Conservation (phyloP, 1,284 basidiomycete genomes). For the Stygiomarasmius scandens region DNA sequence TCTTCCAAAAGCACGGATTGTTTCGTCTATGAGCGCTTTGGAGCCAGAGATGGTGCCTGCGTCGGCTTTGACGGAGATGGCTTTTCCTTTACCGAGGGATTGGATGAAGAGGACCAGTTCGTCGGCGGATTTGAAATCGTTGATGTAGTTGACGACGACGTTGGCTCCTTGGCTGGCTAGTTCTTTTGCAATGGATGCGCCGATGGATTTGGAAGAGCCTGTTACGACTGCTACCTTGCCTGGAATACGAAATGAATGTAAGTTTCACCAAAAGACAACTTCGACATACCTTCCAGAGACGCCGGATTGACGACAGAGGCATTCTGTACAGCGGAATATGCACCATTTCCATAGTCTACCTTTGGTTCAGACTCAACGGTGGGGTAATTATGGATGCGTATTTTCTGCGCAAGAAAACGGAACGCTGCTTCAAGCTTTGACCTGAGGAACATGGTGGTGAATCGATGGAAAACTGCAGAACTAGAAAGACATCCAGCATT, state of each 20-base stretch:
- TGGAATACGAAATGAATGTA: slow-evolving; percentile 9
- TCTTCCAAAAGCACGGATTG: slow-evolving; percentile 48
- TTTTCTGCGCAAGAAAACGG: too few species aligned
- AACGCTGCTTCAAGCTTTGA: too few species aligned
- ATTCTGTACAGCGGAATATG: too few species aligned
- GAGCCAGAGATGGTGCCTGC: slow-evolving; percentile 47
- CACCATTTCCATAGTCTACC: too few species aligned
- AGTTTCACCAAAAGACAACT: too few species aligned
- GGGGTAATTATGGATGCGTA: too few species aligned
- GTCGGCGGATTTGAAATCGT: slow-evolving; percentile 42
- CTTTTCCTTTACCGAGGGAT: slow-evolving; percentile 43
- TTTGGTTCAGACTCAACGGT: too few species aligned
- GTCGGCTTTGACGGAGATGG: slow-evolving; percentile 55
- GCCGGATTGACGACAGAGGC: too few species aligned
- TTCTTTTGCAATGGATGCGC: slow-evolving; percentile 53
- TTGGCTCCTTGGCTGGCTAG: slow-evolving; percentile 58
- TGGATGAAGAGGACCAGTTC: slow-evolving; percentile 47
- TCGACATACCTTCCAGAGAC: too few species aligned
- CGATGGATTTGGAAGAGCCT: slow-evolving; percentile 62
- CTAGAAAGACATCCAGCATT: too few species aligned
- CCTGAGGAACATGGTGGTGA: too few species aligned
- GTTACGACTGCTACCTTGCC: slow-evolving; percentile 61
- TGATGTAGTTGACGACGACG: slow-evolving; percentile 59
- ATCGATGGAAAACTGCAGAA: too few species aligned
- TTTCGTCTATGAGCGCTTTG: slow-evolving; percentile 45